These are phyloP conservation scores for Calonectria ilicicola DNA, from an alignment of 2,329 filamentous ascomycete species.

Conservation along the genomic window DNA sequence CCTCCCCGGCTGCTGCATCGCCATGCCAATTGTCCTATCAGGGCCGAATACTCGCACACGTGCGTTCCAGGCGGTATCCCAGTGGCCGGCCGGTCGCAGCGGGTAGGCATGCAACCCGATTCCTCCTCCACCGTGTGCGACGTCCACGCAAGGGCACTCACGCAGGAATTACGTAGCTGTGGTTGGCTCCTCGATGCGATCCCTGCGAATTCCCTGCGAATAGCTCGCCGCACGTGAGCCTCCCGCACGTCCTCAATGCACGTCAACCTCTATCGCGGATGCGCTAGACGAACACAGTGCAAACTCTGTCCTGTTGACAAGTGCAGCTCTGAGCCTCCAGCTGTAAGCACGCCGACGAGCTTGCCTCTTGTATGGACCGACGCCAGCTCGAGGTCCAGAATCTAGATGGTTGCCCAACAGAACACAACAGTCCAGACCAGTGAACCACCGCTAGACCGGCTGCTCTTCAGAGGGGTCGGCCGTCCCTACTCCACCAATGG, in stretches of 20 bases:
- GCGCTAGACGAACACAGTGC: slow-evolving; percentile 9
- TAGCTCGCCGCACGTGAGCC: slow-evolving; percentile 12
- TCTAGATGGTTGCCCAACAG: not conserved
- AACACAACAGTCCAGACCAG: not conserved
- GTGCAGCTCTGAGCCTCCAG: not conserved
- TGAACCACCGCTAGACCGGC: not conserved
- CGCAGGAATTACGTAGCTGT: not conserved
- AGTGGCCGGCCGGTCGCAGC: slow-evolving; percentile 26
- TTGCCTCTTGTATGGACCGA: not conserved
- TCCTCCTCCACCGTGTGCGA: slow-evolving; percentile 12
- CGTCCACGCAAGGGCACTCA: not conserved
- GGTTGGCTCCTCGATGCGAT: not conserved
- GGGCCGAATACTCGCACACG: slow-evolving; percentile 6
- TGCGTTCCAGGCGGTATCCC: slow-evolving; percentile 14
- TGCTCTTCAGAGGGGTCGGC: not conserved
- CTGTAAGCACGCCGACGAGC: not conserved
- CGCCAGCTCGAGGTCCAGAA: not conserved
- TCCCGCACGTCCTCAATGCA: not conserved
- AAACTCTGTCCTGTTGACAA: not conserved
- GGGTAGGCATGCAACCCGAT: slow-evolving; percentile 32
- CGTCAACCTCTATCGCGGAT: not conserved
- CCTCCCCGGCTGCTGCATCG: not conserved
- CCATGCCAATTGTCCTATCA: slow-evolving; percentile 25
- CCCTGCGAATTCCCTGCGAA: slow-evolving; percentile 20
- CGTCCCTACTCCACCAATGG: not conserved